Evolutionary conservation across 2,329 filamentous ascomycete genomes (phyloP).

Genomic region (Lasiodiplodia hormozganensis): DNA sequence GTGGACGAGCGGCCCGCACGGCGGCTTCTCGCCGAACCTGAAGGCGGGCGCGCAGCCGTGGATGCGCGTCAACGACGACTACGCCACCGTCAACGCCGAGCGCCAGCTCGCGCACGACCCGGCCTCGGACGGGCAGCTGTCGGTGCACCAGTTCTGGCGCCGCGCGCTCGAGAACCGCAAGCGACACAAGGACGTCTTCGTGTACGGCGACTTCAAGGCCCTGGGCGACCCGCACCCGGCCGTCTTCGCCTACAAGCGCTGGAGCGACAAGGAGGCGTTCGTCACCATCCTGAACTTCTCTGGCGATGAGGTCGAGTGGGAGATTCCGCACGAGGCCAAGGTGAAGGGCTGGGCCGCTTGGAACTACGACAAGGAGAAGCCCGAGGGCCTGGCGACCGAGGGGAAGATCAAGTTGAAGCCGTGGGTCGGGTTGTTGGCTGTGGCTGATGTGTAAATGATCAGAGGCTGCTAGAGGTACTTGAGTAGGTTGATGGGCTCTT

Average conservation of each 20-base stretch:
- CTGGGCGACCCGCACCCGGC: conserved; percentile 50
- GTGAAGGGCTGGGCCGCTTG: conserved; percentile 46
- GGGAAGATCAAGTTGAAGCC: conserved; percentile 40
- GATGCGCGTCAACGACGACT: conserved; percentile 67
- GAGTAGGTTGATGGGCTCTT: too few relatives aligned
- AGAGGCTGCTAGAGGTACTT: neutral
- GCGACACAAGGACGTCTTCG: conserved; percentile 63
- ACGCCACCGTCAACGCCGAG: conserved; percentile 63
- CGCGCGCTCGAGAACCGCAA: conserved; percentile 62
- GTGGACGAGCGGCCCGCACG: conserved; percentile 63
- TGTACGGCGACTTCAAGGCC: conserved; percentile 65
- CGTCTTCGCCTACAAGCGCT: conserved; percentile 41
- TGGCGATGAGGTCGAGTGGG: conserved; percentile 40
- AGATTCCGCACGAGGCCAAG: conserved; percentile 36
- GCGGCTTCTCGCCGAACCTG: conserved; percentile 64
- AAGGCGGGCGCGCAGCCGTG: conserved; percentile 57
- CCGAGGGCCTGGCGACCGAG: conserved; percentile 30
- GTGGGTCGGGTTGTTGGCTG: conserved; percentile 45
- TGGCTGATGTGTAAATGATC: conserved; percentile 23
- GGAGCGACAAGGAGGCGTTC: conserved; percentile 39
- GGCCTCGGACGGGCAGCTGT: conserved; percentile 36
- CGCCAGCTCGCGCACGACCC: conserved; percentile 51
- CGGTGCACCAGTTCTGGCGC: conserved; percentile 69
- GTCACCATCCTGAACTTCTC: conserved; percentile 45
- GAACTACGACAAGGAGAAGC: conserved; percentile 37